These are phyloP conservation scores for Colletotrichum horii DNA, from an alignment of 2,329 filamentous ascomycete genomes.

Conservation along the genomic window DNA sequence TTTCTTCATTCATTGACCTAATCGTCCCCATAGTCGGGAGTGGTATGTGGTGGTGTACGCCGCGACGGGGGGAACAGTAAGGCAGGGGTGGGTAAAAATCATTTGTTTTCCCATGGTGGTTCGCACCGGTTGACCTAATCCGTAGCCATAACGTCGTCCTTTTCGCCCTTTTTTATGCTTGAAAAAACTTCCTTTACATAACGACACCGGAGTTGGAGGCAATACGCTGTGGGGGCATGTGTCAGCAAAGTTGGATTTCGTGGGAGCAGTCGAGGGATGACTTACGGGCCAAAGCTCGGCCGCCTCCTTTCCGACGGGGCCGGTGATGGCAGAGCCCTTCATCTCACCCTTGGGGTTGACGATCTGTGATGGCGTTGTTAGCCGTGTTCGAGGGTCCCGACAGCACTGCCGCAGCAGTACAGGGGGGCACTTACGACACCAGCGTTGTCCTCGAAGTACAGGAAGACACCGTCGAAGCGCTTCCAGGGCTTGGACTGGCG, in stretches of 20 bases:
- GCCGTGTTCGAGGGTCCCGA: slow-evolving; percentile 13
- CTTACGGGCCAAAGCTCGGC: slow-evolving; percentile 98
- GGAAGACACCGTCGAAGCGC: slow-evolving; percentile 96
- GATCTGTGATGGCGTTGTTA: slow-evolving; percentile 66
- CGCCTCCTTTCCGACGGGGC: slow-evolving; percentile 99
- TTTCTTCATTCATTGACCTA: slow-evolving; percentile 1
- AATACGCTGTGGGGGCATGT: slow-evolving; percentile 75
- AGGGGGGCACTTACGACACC: slow-evolving; percentile 78
- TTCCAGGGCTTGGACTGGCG: slow-evolving; percentile 99
- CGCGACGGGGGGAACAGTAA: neutral
- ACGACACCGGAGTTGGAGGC: slow-evolving; percentile 99
- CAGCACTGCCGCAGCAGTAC: neutral
- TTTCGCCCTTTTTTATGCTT: slow-evolving; percentile 22
- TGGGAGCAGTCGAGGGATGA: slow-evolving; percentile 27
- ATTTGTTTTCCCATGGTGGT: slow-evolving; percentile 17
- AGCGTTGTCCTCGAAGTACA: slow-evolving; percentile 99
- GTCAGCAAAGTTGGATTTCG: slow-evolving; percentile 32
- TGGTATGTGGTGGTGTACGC: neutral
- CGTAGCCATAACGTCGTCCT: slow-evolving; percentile 24
- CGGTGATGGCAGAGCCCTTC: slow-evolving; percentile 99
- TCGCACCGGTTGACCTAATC: slow-evolving; percentile 23
- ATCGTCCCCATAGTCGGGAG: neutral
- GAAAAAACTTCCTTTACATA: slow-evolving; percentile 74
- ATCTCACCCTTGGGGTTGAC: slow-evolving; percentile 99
- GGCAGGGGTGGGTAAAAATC: neutral